Evolutionary conservation across 331 rosid genomes (phyloP), one percentile per base, ranked within the genome.

Genomic region (Acacia pycnantha): DNA sequence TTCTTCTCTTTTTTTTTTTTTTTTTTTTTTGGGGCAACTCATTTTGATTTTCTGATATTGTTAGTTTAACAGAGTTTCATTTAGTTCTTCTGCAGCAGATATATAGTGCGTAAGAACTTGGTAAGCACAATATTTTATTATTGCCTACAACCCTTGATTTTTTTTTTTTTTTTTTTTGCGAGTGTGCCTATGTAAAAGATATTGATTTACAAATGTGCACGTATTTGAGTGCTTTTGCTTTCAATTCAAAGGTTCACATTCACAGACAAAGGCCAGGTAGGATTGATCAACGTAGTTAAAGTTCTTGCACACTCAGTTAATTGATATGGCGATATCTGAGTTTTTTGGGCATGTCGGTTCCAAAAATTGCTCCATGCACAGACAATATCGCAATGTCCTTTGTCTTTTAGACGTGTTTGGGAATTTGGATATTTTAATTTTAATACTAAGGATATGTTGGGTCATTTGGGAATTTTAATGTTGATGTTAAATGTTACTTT

Each of bases 81-180:
- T 44, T 65, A 13, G 62, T 78, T 56, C 37, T 74, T 67, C 56
- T 79, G 69, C 72, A 74, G 53, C 67, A 66, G 19, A 74, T 70
- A 15, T 73, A 10, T 78, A n/a, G 66, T 35, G 67, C 59, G 77
- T 35, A 44, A 72, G 79, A 81, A 77, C 47, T 61, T 54, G 81
- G 70, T 19, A 67, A 77, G 51, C 70, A 37, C 74, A 70, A 43
- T 41, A 44, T 4, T 26, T 43, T 40, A 5, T 71, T 31, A 44
- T 37, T 22, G 54, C 16, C 54, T 70, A 12, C 31, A n/a, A 22
- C 44, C 14, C 22, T 40, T 44, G 31, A 44, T 29, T 29, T 29
- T 29, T 1, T 29, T n/a, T n/a, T n/a, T n/a, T n/a, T n/a, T n/a
- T 37, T 37, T 37, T 37, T 37, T 6, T 6, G 41, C 41, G 2